Evolutionary conservation across 352 stramenopile species (phyloP), one percentile per base, ranked within the genome.

Genomic region (Phytophthora melonis): DNA sequence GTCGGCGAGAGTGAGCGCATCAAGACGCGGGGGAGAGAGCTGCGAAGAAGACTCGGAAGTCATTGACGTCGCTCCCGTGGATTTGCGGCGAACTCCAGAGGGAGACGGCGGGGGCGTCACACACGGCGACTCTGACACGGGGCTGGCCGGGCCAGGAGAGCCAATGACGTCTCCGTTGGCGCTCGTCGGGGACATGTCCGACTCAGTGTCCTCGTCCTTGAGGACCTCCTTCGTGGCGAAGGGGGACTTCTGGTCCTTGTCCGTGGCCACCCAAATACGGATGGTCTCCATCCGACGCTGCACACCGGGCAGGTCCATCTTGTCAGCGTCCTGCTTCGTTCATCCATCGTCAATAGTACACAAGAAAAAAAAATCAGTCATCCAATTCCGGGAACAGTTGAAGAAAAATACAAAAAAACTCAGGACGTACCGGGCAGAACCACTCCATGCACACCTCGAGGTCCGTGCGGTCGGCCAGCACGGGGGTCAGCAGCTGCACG

Each of bases 381-480:
- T 13, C 56, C 10, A 23, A 70, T 75, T 66, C 68, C 18, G 8
- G 10, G 45, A 68, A 68, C 5, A 14, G 3, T 63, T 59, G 1
- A 68, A 58, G 49, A 70, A 45, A 6, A 45, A 45, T 45, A 45
- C 36, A 45, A 45, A 58, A 58, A 45, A 41, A 83, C 71, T 53
- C 55, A 70, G 21, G 41, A 81, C 71, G 34, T 81, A 94, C 87
- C 52, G 88, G 88, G 18, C 82, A 90, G 73, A 97, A 95, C 90
- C 90, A 95, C 61, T 97, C 90, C 87, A 97, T 94, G 70, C 86
- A 95, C 27, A 97, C 87, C 68, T 95, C 88, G 0, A 97, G 65
- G 67, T 97, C 90, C 13, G 81, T 93, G 54, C 88, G 90, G 64
- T 97, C 86, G 10, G 90, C 87, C 0, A 95, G 75, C 58, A 94